Evolutionary conservation across 148 eudicot species (phyloP).

Genomic region (Beta vulgaris): DNA sequence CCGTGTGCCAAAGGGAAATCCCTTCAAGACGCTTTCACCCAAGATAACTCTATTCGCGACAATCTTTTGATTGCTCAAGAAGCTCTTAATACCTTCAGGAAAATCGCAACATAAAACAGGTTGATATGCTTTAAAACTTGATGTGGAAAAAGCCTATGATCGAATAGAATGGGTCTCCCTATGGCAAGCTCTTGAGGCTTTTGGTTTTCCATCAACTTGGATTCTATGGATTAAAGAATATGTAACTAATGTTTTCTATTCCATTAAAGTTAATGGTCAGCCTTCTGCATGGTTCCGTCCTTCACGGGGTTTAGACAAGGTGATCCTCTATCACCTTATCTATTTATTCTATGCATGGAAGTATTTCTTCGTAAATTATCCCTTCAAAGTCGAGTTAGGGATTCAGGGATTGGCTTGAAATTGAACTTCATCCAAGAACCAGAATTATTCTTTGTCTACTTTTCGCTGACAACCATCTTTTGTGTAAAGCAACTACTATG

Average conservation of each 20-base stretch:
- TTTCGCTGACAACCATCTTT: neutral
- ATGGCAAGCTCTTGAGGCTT: neutral
- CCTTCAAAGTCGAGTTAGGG: accelerated
- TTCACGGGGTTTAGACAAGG: neutral
- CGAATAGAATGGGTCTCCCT: neutral
- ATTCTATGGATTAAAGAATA: neutral
- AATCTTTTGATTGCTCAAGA: neutral
- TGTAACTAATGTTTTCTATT: neutral
- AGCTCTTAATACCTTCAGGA: neutral
- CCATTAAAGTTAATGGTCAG: too few relatives aligned
- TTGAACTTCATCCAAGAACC: neutral
- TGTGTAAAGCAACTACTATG: neutral
- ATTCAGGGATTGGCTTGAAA: neutral
- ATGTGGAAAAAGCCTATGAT: too few relatives aligned
- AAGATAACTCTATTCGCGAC: neutral
- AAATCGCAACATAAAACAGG: neutral
- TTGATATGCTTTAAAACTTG: neutral
- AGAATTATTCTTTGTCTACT: neutral
- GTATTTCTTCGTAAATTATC: neutral
- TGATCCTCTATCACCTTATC: neutral
- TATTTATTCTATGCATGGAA: neutral
- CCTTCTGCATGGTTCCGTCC: neutral
- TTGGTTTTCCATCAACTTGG: neutral
- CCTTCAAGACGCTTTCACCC: neutral
- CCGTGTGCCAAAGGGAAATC: too few relatives aligned